Evolutionary conservation across 2,329 filamentous ascomycete genomes (phyloP), one percentile per base, ranked within the genome.

Genomic region (Pezicula radicicola): DNA sequence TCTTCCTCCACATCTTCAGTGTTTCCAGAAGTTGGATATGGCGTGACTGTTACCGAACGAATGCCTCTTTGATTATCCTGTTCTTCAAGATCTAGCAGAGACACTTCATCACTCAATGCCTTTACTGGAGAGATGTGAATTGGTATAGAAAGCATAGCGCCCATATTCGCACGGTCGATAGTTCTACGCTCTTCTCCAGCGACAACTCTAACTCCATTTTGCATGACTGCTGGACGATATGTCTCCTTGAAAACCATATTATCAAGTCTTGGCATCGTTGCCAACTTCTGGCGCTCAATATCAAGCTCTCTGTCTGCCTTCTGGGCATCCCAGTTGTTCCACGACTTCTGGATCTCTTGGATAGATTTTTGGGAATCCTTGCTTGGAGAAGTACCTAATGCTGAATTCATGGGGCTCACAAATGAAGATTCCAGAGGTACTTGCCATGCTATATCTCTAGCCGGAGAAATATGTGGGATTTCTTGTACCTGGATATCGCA

Each of bases 231-330:
- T 9, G 50, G 45, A n/a, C 48, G 42, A 33, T 44, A 52, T 10
- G 50, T 52, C 46, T 52, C 50, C 15, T 33, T 48, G 39, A 48
- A 44, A 19, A 27, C 33, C 2, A 48, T 10, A 13, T 16, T 15
- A 19, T n/a, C 10, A 15, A 10, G 36, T 37, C 36, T 25, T n/a
- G 18, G 40, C 40, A 42, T 42, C 13, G 16, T 25, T 25, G 18
- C 40, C 9, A 25, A 15, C 16, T 44, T 25, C 33, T 25, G 27
- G 19, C 15, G 13, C 5, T 41, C 18, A 44, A 30, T 39, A 19
- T 37, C 43, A 10, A 37, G 13, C 18, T 53, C 45, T 37, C 39
- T 30, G 36, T 59, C 57, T 1, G 49, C 46, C 41, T 56, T 55
- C 36, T 53, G 47, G 2, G 57, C 53, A 37, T 59, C 46, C 40